These are phyloP conservation scores for Aureobasidium mangrovei DNA, from an alignment of 2,329 filamentous ascomycete genomes.

Conservation along the genomic window DNA sequence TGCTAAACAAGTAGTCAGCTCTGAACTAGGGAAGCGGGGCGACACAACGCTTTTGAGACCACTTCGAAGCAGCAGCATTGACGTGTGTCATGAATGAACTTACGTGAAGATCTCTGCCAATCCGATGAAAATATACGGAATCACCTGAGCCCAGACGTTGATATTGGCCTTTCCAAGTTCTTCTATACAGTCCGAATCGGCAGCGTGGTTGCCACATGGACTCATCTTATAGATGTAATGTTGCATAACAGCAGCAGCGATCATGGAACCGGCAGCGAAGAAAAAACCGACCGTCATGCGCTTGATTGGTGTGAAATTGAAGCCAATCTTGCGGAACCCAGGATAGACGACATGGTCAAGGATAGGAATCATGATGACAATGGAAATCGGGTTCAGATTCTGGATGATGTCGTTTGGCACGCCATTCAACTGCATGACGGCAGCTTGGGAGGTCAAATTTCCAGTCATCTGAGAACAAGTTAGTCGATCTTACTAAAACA, in stretches of 20 bases:
- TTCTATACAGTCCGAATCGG: slow-evolving; percentile 2
- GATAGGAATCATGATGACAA: slow-evolving; percentile 39
- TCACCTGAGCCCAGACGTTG: slow-evolving; percentile 36
- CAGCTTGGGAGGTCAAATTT: slow-evolving; percentile 39
- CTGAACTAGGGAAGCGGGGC: too few relatives aligned
- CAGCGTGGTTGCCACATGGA: slow-evolving; percentile 37
- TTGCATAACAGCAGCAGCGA: slow-evolving; percentile 48
- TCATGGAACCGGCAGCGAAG: slow-evolving; percentile 44
- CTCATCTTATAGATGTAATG: slow-evolving; percentile 45
- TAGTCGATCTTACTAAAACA: too few relatives aligned
- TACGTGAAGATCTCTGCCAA: slow-evolving; percentile 34
- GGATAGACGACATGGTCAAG: slow-evolving; percentile 40
- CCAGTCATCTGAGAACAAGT: slow-evolving; percentile 33
- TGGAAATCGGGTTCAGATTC: slow-evolving; percentile 32
- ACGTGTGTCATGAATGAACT: too few relatives aligned
- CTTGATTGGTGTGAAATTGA: slow-evolving; percentile 43
- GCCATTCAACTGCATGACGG: slow-evolving; percentile 35
- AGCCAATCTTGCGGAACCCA: slow-evolving; percentile 33
- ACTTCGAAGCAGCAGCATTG: too few relatives aligned
- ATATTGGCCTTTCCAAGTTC: slow-evolving; percentile 20
- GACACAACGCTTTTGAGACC: too few relatives aligned
- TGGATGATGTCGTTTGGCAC: slow-evolving; percentile 41
- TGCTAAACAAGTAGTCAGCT: too few relatives aligned
- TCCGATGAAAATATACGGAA: slow-evolving; percentile 37
- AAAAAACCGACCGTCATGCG: slow-evolving; percentile 46